phyloP scores from a whole-genome alignment of 2,329 filamentous ascomycete genomes.

The Niveomyces coronatus region DNA sequence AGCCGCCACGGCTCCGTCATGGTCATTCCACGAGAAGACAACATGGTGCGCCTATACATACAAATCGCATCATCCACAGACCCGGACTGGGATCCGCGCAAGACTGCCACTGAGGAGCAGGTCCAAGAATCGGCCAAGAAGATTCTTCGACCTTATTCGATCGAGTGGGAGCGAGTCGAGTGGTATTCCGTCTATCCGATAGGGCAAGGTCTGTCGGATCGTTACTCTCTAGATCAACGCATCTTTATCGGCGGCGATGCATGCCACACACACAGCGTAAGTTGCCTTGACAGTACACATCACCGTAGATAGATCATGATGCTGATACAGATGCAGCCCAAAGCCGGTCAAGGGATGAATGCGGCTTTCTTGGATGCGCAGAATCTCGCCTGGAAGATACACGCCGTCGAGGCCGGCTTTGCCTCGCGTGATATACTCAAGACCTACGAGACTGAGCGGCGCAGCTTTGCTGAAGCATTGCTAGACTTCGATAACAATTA shows the following conservation, averaged over 20 bases:
- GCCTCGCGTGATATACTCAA: constrained; percentile 63
- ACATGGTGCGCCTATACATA: constrained; percentile 60
- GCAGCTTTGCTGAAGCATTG: constrained; percentile 72
- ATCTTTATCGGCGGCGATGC: constrained; percentile 69
- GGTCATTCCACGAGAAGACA: constrained; percentile 64
- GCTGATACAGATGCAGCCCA: constrained; percentile 44
- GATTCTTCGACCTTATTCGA: constrained; percentile 55
- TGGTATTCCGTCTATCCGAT: constrained; percentile 74
- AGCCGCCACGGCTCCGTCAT: constrained; percentile 66
- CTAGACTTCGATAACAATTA: constrained; percentile 83
- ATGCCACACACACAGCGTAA: constrained; percentile 67
- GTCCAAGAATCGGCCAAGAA: constrained; percentile 56
- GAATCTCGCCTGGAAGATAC: constrained; percentile 94
- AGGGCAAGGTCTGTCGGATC: constrained; percentile 61
- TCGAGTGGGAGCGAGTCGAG: constrained; percentile 57
- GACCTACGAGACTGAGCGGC: constrained; percentile 82
- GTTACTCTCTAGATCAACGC: constrained; percentile 55
- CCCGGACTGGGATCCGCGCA: constrained; percentile 49
- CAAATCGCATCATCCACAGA: constrained; percentile 55
- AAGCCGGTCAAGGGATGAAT: constrained; percentile 74
- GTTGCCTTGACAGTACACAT: constrained; percentile 43
- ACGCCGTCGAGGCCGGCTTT: constrained; percentile 77
- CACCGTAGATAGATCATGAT: constrained; percentile 29
- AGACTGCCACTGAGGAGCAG: constrained; percentile 50
- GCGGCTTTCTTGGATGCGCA: constrained; percentile 71